These are phyloP conservation scores for Colletotrichum sp. DNA, from an alignment of 2,329 filamentous ascomycete species.

Conservation along the genomic window DNA sequence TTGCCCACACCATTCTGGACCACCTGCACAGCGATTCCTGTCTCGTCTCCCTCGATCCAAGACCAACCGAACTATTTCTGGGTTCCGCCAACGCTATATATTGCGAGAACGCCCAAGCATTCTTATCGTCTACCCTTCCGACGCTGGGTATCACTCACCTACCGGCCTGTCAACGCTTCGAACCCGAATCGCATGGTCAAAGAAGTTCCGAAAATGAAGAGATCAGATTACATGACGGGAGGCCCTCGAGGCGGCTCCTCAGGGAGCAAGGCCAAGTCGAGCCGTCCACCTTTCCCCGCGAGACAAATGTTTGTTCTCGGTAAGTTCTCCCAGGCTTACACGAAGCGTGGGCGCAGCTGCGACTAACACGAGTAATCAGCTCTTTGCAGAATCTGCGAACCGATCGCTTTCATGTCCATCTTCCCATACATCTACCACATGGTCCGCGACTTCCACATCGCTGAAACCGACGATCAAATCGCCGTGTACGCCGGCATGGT, in stretches of 20 bases:
- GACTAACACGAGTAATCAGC: conserved; percentile 53
- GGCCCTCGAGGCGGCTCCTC: conserved; percentile 7
- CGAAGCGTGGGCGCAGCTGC: neutral
- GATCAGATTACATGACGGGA: conserved; percentile 19
- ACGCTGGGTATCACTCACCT: neutral
- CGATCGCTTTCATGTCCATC: conserved; percentile 99
- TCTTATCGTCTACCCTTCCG: neutral
- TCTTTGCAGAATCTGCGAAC: conserved; percentile 94
- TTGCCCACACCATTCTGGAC: conserved; percentile 14
- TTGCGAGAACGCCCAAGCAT: neutral
- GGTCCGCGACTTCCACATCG: conserved; percentile 89
- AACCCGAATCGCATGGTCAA: neutral
- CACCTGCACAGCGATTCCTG: neutral
- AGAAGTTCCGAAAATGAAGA: conserved; percentile 14
- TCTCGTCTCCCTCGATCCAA: conserved; percentile 8
- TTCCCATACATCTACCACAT: conserved; percentile 99
- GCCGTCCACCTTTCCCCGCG: conserved; percentile 37
- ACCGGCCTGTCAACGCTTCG: neutral
- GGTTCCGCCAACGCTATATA: neutral
- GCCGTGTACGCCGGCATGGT: conserved; percentile 95
- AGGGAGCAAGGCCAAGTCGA: neutral
- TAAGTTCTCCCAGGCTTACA: conserved; percentile 30
- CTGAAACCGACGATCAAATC: conserved; percentile 78
- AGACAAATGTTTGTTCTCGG: conserved; percentile 57
- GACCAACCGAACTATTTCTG: neutral